Percentiles rank a stretch among this genome's conserved stretches.
These are phyloP conservation scores for Rhizopogon vesiculosus DNA, from an alignment of 768 basidiomycete genomes.

Conservation along the genomic window DNA sequence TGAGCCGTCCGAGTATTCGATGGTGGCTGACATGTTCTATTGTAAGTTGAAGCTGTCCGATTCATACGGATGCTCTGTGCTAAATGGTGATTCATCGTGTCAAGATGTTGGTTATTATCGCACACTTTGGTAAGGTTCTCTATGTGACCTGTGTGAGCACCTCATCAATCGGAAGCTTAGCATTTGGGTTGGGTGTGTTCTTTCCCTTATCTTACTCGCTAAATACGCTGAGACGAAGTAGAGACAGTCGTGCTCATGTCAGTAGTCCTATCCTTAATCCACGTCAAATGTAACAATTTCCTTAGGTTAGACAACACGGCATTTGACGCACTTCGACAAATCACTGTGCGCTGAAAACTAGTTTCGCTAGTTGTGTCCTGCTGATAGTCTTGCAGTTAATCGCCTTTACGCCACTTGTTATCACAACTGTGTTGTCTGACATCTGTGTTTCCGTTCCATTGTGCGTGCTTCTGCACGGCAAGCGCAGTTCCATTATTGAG, in stretches of 20 bases:
- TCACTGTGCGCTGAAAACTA: conserved; percentile 24
- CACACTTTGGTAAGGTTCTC: conserved; percentile 34
- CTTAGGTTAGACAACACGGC: conserved; percentile 33
- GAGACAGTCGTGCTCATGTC: conserved; percentile 8
- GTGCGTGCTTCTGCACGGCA: conserved; percentile 37
- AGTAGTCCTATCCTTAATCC: neutral
- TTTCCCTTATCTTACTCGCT: neutral
- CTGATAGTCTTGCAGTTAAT: conserved; percentile 22
- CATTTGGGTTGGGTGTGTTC: conserved; percentile 33
- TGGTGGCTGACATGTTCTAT: conserved; percentile 35
- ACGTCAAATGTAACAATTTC: neutral
- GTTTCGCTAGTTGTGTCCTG: neutral
- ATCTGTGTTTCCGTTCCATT: conserved; percentile 37
- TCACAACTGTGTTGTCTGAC: conserved; percentile 41
- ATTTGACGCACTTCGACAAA: conserved; percentile 30
- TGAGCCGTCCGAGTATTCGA: conserved; percentile 23
- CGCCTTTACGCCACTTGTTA: conserved; percentile 39
- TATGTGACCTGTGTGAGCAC: conserved; percentile 16
- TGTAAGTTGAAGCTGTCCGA: neutral
- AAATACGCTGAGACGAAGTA: neutral
- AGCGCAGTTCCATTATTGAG: conserved; percentile 31
- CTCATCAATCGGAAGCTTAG: conserved; percentile 3
- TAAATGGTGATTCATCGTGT: neutral
- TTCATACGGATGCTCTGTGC: neutral
- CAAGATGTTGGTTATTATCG: conserved; percentile 27